These are phyloP conservation scores for Actinidia polygama DNA, from an alignment of 179 eudicot genomes.

Conservation along the genomic window DNA sequence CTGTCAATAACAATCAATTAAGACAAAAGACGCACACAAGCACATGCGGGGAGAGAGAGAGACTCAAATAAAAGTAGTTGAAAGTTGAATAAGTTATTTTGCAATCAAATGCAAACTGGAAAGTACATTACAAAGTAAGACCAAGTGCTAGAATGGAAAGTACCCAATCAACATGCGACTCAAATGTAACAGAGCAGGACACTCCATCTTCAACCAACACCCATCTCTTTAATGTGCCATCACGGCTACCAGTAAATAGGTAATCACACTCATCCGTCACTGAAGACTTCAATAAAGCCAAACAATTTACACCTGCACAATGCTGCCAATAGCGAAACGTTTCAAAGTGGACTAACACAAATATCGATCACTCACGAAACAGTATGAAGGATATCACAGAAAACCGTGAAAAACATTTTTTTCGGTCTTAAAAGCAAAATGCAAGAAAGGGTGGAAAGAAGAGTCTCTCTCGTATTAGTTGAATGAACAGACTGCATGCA, in stretches of 20 bases:
- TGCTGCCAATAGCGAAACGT: conserved; percentile 64
- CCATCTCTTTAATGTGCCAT: conserved; percentile 97
- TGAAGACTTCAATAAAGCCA: conserved; percentile 75
- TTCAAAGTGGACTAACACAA: conserved; percentile 11
- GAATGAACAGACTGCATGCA: background rate
- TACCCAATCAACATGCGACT: conserved; percentile 99
- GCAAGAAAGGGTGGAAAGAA: background rate
- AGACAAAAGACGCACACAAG: too few species aligned
- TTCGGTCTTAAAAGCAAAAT: background rate
- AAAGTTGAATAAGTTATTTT: background rate
- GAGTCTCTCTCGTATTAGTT: background rate
- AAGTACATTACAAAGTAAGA: background rate
- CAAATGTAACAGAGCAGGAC: conserved; percentile 87
- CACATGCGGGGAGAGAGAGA: background rate
- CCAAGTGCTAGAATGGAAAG: conserved; percentile 21
- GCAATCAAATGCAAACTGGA: background rate
- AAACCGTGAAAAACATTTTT: background rate
- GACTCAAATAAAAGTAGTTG: background rate
- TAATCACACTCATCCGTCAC: conserved; percentile 49
- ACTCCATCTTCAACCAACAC: conserved; percentile 68
- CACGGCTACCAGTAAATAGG: conserved; percentile 96
- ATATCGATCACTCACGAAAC: background rate
- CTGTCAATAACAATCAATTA: background rate
- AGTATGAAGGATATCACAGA: background rate
- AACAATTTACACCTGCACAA: conserved; percentile 90